Evolutionary conservation across 2,329 filamentous ascomycete species (phyloP), one percentile per base, ranked within the genome.

Genomic region (Nigrospora oryzae): DNA sequence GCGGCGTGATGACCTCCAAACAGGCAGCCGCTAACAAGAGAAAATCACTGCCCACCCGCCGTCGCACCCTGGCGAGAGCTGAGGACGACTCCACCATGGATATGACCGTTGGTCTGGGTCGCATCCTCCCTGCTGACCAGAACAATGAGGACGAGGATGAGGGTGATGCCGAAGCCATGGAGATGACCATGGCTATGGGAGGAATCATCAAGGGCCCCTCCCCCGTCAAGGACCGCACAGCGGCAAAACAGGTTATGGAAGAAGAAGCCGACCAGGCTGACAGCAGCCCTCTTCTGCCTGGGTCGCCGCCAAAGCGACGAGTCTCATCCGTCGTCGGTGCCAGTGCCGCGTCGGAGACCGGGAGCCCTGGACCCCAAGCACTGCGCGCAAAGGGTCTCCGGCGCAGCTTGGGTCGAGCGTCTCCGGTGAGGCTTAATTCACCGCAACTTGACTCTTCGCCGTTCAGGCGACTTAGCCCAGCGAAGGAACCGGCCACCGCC

Each of bases 101-200:
- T 42, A 81, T 86, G 65, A 83, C 79, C 2, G 61, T 70, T 28
- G 75, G 68, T 0, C 55, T 81, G 28, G 78, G 78, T 12, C 69
- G 68, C n/a, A 81, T 83, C 37, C 51, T 82, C 17, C 56, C 62
- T 2, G 50, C 63, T 11, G 52, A 58, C 47, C 39, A 57, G 51
- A 50, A 60, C n/a, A 56, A 61, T 6, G 58, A 59, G 13, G 65
- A 67, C 5, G 66, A 57, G 5, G 58, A 64, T 4, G 57, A 60
- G 17, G 52, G 51, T 14, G 58, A 63, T 23, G 81, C 77, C 1
- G 70, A 75, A 59, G 79, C 73, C 1, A 86, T 86, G 82, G 82
- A 86, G 38, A 78, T 86, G 58, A 86, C 83, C 2, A 70, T 70
- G 38, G 77, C 75, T 6, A 67, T 85, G 39, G 83, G 83, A 11